Conservation (phyloP, 495 filamentous ascomycete genomes). For the Penicillium taxi region DNA sequence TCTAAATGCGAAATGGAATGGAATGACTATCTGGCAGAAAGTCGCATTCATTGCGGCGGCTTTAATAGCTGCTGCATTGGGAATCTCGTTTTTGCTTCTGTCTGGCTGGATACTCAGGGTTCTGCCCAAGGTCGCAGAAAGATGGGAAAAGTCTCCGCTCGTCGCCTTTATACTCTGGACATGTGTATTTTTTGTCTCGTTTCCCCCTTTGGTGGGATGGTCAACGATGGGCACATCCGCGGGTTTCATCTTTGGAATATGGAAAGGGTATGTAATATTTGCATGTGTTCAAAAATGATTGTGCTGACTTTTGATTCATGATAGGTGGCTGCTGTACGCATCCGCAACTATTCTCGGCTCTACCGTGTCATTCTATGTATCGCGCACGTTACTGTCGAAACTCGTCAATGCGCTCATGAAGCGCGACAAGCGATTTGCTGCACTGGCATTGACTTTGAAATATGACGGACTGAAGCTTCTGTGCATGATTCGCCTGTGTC, state of each 20-base stretch:
- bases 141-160: conserved; percentile 58
- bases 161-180: conserved; percentile 79
- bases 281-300: background rate
- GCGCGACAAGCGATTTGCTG: conserved; percentile 69
- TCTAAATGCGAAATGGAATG: conserved; percentile 34
- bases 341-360: conserved; percentile 71
- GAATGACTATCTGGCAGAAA: conserved; percentile 54
- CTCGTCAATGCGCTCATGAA: conserved; percentile 77
- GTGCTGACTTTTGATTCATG: conserved; percentile 4
- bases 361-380: conserved; percentile 68
- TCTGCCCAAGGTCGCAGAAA: conserved; percentile 59
- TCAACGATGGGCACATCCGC: conserved; percentile 75
- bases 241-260: conserved; percentile 92
- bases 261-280: conserved; percentile 51
- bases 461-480: conserved; percentile 85
- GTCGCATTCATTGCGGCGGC: conserved; percentile 46
- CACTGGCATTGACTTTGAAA: conserved; percentile 57
- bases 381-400: conserved; percentile 62
- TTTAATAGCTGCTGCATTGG: conserved; percentile 42
- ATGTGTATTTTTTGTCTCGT: conserved; percentile 67
- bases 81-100: conserved; percentile 63
- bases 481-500: conserved; percentile 88
- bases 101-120: conserved; percentile 67
- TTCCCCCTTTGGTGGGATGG: conserved; percentile 90
- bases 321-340: conserved; percentile 73